Conservation (phyloP, 805 yeast species). For the Ogataea populi-albae region DNA sequence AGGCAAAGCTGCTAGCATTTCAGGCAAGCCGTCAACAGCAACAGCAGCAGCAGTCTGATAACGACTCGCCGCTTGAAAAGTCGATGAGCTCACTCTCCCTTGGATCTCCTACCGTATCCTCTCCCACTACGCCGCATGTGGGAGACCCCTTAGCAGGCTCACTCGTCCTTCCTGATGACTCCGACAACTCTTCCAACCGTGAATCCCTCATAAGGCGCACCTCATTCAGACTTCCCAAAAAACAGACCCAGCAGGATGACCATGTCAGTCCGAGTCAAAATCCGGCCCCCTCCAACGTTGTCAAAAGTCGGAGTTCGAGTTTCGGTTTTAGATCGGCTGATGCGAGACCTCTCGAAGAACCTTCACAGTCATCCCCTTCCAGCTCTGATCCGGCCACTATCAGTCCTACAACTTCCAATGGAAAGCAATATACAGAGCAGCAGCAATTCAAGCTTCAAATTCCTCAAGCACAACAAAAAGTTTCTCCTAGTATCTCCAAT, state of each 20-base stretch:
- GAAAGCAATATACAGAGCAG: too few species aligned
- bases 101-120: constrained; percentile 9
- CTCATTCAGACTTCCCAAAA: constrained; percentile 24
- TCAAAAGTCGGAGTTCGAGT: too few species aligned
- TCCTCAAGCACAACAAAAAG: constrained; percentile 1
- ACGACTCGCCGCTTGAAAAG: constrained; percentile 8
- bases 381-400: too few species aligned
- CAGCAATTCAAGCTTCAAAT: constrained; percentile 16
- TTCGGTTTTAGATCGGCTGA: too few species aligned
- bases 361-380: too few species aligned
- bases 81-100: constrained; percentile 5
- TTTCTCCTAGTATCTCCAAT: constrained; percentile 1
- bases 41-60: constrained; percentile 9
- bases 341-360: too few species aligned
- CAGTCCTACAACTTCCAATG: too few species aligned
- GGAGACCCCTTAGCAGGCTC: constrained; percentile 15
- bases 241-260: constrained; percentile 27
- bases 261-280: too few species aligned
- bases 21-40: constrained; percentile 67
- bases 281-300: too few species aligned
- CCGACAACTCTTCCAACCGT: background rate
- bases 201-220: constrained; percentile 24
- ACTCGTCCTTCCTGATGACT: constrained; percentile 8
- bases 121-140: constrained; percentile 23
- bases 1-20: constrained; percentile 82